phyloP scores from a whole-genome alignment of 2,329 filamentous ascomycete species.

The Neurospora sp. region DNA sequence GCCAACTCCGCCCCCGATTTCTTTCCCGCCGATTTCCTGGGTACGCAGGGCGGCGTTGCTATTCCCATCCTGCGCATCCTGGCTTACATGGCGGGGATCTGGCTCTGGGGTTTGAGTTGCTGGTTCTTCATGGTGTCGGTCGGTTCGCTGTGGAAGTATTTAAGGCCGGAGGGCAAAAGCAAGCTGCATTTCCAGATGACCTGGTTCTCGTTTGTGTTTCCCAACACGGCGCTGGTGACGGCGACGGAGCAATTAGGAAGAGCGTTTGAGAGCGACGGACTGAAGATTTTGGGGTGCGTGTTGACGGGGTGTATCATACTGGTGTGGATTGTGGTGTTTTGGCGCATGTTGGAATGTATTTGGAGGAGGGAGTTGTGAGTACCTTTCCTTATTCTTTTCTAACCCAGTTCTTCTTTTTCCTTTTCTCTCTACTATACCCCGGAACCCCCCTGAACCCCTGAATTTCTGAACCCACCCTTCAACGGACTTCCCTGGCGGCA shows the following conservation, averaged over 20 bases:
- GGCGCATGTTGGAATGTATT: constrained; percentile 62
- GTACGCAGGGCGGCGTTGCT: constrained; percentile 25
- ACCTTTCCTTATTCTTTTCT: neutral
- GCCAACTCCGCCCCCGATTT: constrained; percentile 33
- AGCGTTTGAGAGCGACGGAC: constrained; percentile 47
- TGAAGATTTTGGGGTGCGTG: constrained; percentile 58
- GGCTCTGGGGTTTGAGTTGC: constrained; percentile 73
- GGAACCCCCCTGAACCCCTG: neutral
- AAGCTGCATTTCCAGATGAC: constrained; percentile 70
- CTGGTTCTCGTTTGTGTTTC: constrained; percentile 78
- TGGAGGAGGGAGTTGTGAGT: constrained; percentile 47
- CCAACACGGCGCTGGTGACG: constrained; percentile 66
- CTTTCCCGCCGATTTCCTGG: constrained; percentile 33
- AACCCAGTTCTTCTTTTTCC: neutral
- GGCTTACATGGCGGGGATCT: constrained; percentile 57
- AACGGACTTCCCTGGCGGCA: neutral
- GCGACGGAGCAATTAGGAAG: constrained; percentile 63
- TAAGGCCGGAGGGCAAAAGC: constrained; percentile 38
- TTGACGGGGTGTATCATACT: constrained; percentile 57
- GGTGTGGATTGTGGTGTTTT: constrained; percentile 60
- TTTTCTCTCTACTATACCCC: neutral
- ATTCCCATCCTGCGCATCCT: constrained; percentile 36
- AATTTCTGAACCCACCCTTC: neutral
- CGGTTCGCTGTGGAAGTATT: constrained; percentile 64
- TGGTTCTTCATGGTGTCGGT: constrained; percentile 79